Conservation (phyloP, 2,329 filamentous ascomycete genomes). For the Cladosporium cucumerinum region DNA sequence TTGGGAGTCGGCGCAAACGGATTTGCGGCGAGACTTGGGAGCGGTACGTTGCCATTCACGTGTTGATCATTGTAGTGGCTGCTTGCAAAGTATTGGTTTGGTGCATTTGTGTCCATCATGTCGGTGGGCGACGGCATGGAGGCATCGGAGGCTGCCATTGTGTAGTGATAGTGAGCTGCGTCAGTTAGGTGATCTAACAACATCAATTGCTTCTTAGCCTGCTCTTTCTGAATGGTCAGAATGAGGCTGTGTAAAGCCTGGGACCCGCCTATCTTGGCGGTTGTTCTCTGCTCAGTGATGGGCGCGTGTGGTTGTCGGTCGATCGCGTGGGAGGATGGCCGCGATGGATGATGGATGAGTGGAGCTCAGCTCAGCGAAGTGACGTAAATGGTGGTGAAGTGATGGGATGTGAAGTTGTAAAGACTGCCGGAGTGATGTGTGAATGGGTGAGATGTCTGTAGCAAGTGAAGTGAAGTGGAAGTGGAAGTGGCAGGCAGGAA, state of each 20-base stretch:
- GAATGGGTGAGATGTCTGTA: not conserved
- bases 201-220: constrained; percentile 31
- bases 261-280: constrained; percentile 29
- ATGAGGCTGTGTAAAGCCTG: constrained; percentile 28
- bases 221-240: constrained; percentile 22
- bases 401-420: not conserved
- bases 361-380: not conserved
- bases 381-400: not conserved
- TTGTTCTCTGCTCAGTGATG: not conserved
- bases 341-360: not conserved
- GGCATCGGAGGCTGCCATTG: constrained; percentile 22
- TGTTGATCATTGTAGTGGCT: constrained; percentile 26
- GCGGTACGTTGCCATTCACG: constrained; percentile 20
- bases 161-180: constrained; percentile 23
- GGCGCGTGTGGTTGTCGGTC: not conserved
- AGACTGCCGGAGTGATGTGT: not conserved
- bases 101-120: constrained; percentile 26
- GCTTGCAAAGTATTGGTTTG: constrained; percentile 32
- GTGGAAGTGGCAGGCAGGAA: not conserved
- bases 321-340: not conserved
- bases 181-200: constrained; percentile 34
- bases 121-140: constrained; percentile 27
- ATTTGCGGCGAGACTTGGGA: constrained; percentile 26
- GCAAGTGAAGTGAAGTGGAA: constrained; percentile 8
- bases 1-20: constrained; percentile 23